Evolutionary conservation across 352 stramenopile species (phyloP).

Genomic region (Peronosclerospora sorghi): DNA sequence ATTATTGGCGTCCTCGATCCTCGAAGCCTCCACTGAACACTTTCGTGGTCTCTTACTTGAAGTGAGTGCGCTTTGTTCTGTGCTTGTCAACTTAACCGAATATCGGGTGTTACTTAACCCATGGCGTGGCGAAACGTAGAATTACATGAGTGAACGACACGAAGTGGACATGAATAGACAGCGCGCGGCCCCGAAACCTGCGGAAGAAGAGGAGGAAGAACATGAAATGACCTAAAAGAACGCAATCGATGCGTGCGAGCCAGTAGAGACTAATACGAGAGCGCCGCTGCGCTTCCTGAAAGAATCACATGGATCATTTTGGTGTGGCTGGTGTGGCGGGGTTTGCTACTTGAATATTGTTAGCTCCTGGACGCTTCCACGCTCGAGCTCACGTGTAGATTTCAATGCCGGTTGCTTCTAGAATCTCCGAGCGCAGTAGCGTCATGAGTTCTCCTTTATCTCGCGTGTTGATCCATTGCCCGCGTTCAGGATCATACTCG

Average conservation of each 20-base stretch:
- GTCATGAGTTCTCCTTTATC: slow-evolving; percentile 66
- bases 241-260: not conserved
- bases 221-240: slow-evolving; percentile 17
- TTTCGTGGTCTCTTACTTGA: slow-evolving; percentile 55
- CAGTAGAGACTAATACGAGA: too few species aligned
- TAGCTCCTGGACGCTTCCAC: too few species aligned
- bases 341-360: too few species aligned
- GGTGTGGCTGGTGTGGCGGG: too few species aligned
- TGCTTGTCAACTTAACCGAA: not conserved
- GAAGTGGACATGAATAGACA: slow-evolving; percentile 51
- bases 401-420: slow-evolving; percentile 66
- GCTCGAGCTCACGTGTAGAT: slow-evolving; percentile 40
- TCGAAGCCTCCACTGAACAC: slow-evolving; percentile 51
- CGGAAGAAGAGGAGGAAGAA: slow-evolving; percentile 30
- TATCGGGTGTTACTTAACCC: too few species aligned
- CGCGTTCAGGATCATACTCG: slow-evolving; percentile 59
- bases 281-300: too few species aligned
- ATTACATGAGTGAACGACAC: slow-evolving; percentile 69
- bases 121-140: too few species aligned
- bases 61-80: slow-evolving; percentile 17
- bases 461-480: slow-evolving; percentile 76
- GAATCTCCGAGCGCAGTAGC: slow-evolving; percentile 65
- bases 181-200: slow-evolving; percentile 7
- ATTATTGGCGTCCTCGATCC: slow-evolving; percentile 35
- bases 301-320: too few species aligned